Conservation (phyloP, 352 stramenopile genomes). For the Peronospora belbahrii region DNA sequence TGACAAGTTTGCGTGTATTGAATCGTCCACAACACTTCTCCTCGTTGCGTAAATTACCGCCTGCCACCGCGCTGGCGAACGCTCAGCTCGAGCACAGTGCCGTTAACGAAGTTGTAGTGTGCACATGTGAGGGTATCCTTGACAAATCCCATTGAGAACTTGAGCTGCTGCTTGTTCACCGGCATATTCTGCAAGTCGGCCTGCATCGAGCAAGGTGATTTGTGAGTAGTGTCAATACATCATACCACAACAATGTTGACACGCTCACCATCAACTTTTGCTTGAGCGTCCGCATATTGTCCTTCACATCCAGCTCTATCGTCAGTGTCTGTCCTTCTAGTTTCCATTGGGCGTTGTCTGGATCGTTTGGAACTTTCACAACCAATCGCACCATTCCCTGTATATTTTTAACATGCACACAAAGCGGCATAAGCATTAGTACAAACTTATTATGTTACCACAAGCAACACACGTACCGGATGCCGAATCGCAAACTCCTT, state of each 20-base stretch:
- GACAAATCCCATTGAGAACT: constrained; percentile 86
- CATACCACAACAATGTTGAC: not conserved
- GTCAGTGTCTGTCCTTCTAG: constrained; percentile 90
- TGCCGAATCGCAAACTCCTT: constrained; percentile 69
- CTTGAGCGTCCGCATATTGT: constrained; percentile 90
- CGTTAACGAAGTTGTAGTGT: constrained; percentile 84
- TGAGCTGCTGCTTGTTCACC: constrained; percentile 94
- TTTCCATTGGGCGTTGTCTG: constrained; percentile 88
- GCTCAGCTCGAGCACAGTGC: constrained; percentile 62
- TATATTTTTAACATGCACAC: constrained; percentile 2
- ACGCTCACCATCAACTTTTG: constrained; percentile 67
- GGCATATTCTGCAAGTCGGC: constrained; percentile 86
- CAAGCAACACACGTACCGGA: constrained; percentile 39
- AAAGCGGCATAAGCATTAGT: constrained; percentile 4
- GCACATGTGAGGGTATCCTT: constrained; percentile 82
- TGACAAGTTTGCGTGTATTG: not conserved
- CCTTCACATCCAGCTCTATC: constrained; percentile 82
- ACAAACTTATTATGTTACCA: constrained; percentile 1
- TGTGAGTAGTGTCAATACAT: not conserved
- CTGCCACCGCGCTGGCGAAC: constrained; percentile 72
- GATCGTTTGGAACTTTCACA: constrained; percentile 83
- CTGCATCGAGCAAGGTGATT: constrained; percentile 16
- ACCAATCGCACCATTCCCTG: constrained; percentile 59
- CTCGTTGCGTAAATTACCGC: constrained; percentile 27
- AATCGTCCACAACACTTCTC: not conserved